Conservation (phyloP, 257 asterid species). For the Solanum pimpinellifolium region DNA sequence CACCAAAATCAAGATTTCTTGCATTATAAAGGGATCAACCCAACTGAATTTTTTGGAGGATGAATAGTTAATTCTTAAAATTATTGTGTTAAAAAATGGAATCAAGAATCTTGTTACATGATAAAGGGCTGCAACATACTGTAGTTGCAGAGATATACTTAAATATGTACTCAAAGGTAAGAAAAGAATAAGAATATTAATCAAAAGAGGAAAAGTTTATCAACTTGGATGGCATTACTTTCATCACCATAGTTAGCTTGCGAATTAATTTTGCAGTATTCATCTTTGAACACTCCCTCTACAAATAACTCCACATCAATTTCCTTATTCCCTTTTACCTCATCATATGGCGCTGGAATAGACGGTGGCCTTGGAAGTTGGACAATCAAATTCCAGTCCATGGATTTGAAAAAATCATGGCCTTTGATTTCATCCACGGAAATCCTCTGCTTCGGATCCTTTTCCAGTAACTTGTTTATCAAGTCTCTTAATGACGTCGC, state of each 20-base stretch:
- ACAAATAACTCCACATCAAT: conserved; percentile 72
- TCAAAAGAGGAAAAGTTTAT: conserved; percentile 43
- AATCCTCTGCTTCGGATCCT: conserved; percentile 61
- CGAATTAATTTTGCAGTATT: neutral
- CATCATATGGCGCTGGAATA: conserved; percentile 55
- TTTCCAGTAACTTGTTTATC: conserved; percentile 62
- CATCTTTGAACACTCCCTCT: conserved; percentile 40
- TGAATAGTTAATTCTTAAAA: neutral
- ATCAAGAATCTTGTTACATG: neutral
- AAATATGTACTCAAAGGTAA: neutral
- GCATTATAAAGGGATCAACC: neutral
- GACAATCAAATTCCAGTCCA: conserved; percentile 59
- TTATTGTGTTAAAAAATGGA: neutral
- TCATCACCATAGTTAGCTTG: neutral
- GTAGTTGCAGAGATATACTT: neutral
- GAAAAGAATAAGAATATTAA: neutral
- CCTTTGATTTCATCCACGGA: conserved; percentile 40
- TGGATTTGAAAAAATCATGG: conserved; percentile 45
- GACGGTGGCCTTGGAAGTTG: conserved; percentile 79
- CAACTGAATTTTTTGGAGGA: neutral
- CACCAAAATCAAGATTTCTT: neutral
- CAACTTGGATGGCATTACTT: conserved; percentile 32
- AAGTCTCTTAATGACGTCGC: conserved; percentile 74
- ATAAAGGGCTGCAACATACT: neutral
- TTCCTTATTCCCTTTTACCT: conserved; percentile 24